These are phyloP conservation scores for Fusarium humuli DNA, from an alignment of 2,329 filamentous ascomycete species.

Conservation along the genomic window DNA sequence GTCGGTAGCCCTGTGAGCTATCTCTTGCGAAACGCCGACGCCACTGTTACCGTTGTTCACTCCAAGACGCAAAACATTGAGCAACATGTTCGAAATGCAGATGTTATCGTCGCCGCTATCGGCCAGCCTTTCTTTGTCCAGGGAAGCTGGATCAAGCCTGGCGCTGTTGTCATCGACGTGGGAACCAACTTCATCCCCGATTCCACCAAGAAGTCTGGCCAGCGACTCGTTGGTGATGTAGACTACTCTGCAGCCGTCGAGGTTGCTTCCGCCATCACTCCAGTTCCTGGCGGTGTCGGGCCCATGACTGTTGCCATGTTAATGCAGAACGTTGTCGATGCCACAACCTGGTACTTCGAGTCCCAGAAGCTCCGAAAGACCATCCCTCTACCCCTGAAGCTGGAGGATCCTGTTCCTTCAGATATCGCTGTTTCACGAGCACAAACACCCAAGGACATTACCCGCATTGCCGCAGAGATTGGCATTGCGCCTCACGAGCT, in stretches of 20 bases:
- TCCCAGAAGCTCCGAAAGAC: constrained; percentile 84
- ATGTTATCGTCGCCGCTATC: constrained; percentile 92
- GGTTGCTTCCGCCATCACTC: constrained; percentile 93
- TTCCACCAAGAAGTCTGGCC: constrained; percentile 88
- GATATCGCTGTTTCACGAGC: constrained; percentile 92
- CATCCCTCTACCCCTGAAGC: constrained; percentile 83
- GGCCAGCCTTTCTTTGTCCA: constrained; percentile 89
- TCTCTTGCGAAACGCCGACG: constrained; percentile 92
- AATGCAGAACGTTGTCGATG: constrained; percentile 92
- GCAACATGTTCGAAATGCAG: constrained; percentile 81
- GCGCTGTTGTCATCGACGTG: constrained; percentile 96
- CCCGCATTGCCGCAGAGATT: constrained; percentile 83
- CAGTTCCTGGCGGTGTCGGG: constrained; percentile 94
- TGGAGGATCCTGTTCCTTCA: constrained; percentile 86
- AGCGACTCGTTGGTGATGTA: constrained; percentile 93
- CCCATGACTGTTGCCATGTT: constrained; percentile 99
- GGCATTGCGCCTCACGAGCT: constrained; percentile 90
- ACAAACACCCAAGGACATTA: constrained; percentile 93
- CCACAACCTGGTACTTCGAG: constrained; percentile 84
- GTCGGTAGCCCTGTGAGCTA: constrained; percentile 98
- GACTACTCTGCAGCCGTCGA: constrained; percentile 87
- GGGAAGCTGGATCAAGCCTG: constrained; percentile 94
- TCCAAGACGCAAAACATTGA: constrained; percentile 83
- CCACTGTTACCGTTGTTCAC: constrained; percentile 96
- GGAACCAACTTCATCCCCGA: constrained; percentile 97